Conservation (phyloP, 257 asterid genomes). For the Anisodus acutangulus region DNA sequence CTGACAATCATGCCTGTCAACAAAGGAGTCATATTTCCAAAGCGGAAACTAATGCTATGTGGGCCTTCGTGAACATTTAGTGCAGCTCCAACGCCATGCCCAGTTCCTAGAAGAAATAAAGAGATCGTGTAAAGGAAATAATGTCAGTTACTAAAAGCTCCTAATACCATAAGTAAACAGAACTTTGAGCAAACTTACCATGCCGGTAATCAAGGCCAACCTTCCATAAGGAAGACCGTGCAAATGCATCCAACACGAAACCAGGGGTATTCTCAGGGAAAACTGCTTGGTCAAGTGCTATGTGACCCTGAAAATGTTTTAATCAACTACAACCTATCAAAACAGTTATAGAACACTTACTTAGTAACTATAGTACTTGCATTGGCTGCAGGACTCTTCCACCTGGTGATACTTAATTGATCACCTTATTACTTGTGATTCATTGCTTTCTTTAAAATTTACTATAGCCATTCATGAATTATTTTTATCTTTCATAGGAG, state of each 20-base stretch:
- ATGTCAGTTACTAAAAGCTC: not conserved
- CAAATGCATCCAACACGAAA: conserved; percentile 92
- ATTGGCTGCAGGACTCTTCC: too few relatives aligned
- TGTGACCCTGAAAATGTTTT: conserved; percentile 76
- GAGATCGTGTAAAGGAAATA: conserved; percentile 26
- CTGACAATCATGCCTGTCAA: conserved; percentile 95
- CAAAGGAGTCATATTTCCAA: conserved; percentile 91
- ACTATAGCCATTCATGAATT: too few relatives aligned
- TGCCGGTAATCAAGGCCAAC: conserved; percentile 98
- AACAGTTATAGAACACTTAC: conserved; percentile 12
- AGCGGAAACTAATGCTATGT: conserved; percentile 96
- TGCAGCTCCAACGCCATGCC: conserved; percentile 99
- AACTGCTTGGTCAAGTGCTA: conserved; percentile 92
- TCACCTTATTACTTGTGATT: too few relatives aligned
- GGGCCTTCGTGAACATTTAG: conserved; percentile 99
- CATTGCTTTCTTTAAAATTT: too few relatives aligned
- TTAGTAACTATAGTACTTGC: not conserved
- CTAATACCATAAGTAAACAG: not conserved
- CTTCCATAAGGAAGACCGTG: conserved; percentile 94
- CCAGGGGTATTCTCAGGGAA: conserved; percentile 98
- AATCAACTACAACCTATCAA: conserved; percentile 26
- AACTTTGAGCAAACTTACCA: conserved; percentile 51
- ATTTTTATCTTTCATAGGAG: too few relatives aligned
- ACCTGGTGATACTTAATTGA: too few relatives aligned
- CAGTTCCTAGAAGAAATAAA: conserved; percentile 67